Base-by-base conservation (phyloP, 2,329 filamentous ascomycete species). In the Taxawa tesnikishii region DNA sequence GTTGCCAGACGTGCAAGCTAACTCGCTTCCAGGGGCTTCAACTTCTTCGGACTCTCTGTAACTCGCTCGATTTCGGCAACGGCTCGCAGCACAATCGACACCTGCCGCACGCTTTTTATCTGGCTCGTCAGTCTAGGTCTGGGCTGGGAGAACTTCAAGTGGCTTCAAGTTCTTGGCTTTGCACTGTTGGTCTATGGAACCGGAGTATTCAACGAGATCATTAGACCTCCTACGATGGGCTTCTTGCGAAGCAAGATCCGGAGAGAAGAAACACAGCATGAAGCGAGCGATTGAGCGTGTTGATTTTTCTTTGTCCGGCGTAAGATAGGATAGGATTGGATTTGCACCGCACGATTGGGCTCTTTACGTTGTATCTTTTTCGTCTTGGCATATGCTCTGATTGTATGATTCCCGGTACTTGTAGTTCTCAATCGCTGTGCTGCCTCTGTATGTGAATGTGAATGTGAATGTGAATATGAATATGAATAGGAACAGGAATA, bases 101-200 rank as follows among this genome's bases (percentile, higher is more conserved):
- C 90, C 1, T 96, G 87, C 66, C 77, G 88, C 25, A 98, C 90
- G 0, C 72, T 98, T 1, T 96, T 98, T 62, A 96, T 98, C 59
- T 98, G 90, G 90, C 70, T 98, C 16, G 83, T 94, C 10, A 93
- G 84, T 12, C 72, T 98, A 4, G 83, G 81, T 4, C 71, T 98
- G 2, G 87, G 87, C 38, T 98, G 90, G 90, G 90, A 98, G 62
- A 78, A 75, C 0, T 96, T 98, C 72, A 96, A 96, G 61, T 92
- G 83, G 80, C 71, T 98, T 5, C 90, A 98, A 59, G 83, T 98
- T 10, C 55, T 74, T 3, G 90, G 90, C 2, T 98, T 98, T 46
- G 81, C 63, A 2, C 62, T 94, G 43, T 70, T 98, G 21, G 90
- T 98, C 10, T 98, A 94, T 53, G 92, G 90, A 43, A 98, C 88